These are phyloP conservation scores for Dispira parvispora DNA, from an alignment of 192 early-diverging fungal species.

Conservation along the genomic window DNA sequence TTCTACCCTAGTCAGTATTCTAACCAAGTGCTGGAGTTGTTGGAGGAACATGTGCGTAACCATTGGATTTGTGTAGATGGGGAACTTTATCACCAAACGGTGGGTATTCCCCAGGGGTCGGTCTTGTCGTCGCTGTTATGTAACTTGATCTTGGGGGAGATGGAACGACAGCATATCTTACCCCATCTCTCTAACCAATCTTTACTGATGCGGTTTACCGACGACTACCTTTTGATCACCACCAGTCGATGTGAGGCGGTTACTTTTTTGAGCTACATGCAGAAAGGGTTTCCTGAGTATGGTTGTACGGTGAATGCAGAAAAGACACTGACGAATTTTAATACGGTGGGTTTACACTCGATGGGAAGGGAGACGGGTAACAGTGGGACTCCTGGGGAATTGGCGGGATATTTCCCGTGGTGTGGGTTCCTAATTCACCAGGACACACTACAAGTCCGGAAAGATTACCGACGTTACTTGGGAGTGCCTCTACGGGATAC, in stretches of 20 bases:
- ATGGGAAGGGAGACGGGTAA: conserved; percentile 11
- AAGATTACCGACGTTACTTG: conserved; percentile 46
- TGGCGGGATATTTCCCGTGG: conserved; percentile 40
- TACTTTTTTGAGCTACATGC: conserved; percentile 39
- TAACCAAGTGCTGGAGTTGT: conserved; percentile 23
- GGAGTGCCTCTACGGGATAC: conserved; percentile 24
- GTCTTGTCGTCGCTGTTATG: conserved; percentile 72
- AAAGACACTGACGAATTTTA: conserved; percentile 73
- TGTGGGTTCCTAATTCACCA: conserved; percentile 66
- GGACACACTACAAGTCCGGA: conserved; percentile 40
- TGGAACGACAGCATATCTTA: conserved; percentile 40
- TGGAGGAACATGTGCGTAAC: conserved; percentile 45
- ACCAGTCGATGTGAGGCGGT: conserved; percentile 26
- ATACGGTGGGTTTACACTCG: conserved; percentile 15
- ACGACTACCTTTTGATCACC: conserved; percentile 74
- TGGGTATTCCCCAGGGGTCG: conserved; percentile 88
- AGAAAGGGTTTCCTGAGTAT: conserved; percentile 41
- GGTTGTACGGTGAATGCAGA: conserved; percentile 55
- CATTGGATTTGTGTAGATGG: conserved; percentile 48
- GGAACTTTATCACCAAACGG: conserved; percentile 43
- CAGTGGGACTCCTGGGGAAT: not conserved
- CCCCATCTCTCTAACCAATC: conserved; percentile 26
- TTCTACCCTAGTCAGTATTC: conserved; percentile 33
- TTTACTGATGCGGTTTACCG: conserved; percentile 57
- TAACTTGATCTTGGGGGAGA: conserved; percentile 65